Evolutionary conservation across 768 basidiomycete genomes (phyloP), one percentile per base, ranked within the genome.

Genomic region (Neoboletus brunneissimus): DNA sequence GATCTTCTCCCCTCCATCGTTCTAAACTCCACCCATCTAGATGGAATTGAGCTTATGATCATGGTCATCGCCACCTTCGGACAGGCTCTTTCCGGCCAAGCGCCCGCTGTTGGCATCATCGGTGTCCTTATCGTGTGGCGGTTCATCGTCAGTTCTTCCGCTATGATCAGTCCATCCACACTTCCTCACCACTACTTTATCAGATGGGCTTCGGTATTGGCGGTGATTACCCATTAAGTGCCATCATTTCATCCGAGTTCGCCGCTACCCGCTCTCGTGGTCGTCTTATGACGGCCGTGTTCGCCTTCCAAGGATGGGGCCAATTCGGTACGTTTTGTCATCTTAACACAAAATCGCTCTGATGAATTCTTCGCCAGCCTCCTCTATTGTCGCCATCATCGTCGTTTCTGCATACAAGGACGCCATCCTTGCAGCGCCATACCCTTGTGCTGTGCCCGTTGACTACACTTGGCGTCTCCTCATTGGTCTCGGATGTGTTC

Each of bases 201-300:
- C 43, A 82, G 85, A 84, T 84, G 81, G 90, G 90, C 0, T 70
- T 93, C 3, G 92, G 93, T 6, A 89, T 94, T 18, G 93, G 92
- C 5, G 93, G 93, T 18, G 93, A 95, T 64, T 94, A 95, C 67
- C 93, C 93, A 7, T 70, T 94, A 0, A 84, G 81, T 50, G 88
- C 93, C 18, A 87, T 92, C 64, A 94, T 95, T 64, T 86, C 92
- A 4, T 92, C 89, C 32, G 93, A 96, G 67, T 96, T 94, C 62
- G 87, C 93, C 1, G 79, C 89, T 0, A 88, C 86, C 18, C 81
- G 81, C 42, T 83, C 78, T 46, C 84, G 93, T 61, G 93, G 93
- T 45, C 80, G 92, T 23, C 84, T 96, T 72, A 94, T 96, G 91
- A 87, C 88, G 1, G 89, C 88, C 8, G 91, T 94, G 0, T 95